Percentiles rank a stretch among this genome's conserved stretches.
These are phyloP conservation scores for Elaeis guineensis DNA, from an alignment of 176 grass and related monocot genomes.

Conservation along the genomic window DNA sequence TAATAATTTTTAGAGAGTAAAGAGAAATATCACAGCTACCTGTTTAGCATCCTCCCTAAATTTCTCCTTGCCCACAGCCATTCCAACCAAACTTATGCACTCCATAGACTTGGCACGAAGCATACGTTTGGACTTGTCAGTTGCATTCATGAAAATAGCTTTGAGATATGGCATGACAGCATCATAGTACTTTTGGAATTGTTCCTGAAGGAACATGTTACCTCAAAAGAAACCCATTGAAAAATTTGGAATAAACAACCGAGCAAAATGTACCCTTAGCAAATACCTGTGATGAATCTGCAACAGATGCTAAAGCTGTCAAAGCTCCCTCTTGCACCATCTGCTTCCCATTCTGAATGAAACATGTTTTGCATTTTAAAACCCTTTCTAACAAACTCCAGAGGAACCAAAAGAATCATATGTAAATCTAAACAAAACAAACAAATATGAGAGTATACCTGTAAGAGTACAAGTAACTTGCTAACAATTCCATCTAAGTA, in stretches of 20 bases:
- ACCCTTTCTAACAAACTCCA: no score
- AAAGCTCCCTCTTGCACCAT: slow-evolving; percentile 99
- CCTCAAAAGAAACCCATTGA: background rate
- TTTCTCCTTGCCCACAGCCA: slow-evolving; percentile 98
- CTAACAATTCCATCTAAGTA: slow-evolving; percentile 88
- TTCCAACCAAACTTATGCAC: slow-evolving; percentile 98
- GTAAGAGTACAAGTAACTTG: slow-evolving; percentile 94
- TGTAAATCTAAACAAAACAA: background rate
- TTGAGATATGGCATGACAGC: slow-evolving; percentile 97
- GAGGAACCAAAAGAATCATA: no score
- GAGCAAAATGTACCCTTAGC: background rate
- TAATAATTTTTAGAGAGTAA: no score
- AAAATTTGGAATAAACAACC: slow-evolving; percentile 4
- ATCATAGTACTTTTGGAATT: slow-evolving; percentile 98
- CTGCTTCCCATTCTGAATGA: slow-evolving; percentile 83
- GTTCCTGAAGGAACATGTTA: slow-evolving; percentile 42
- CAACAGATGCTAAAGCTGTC: slow-evolving; percentile 95
- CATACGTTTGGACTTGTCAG: slow-evolving; percentile 97
- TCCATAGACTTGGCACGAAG: slow-evolving; percentile 98
- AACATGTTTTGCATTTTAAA: slow-evolving; percentile 1
- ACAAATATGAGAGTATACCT: slow-evolving; percentile 27
- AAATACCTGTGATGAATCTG: slow-evolving; percentile 93
- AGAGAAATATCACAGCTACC: slow-evolving; percentile 20
- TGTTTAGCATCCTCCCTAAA: slow-evolving; percentile 98
- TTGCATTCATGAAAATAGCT: slow-evolving; percentile 96